These are phyloP conservation scores for Clathrospora elynae DNA, from an alignment of 2,329 filamentous ascomycete genomes.

Conservation along the genomic window DNA sequence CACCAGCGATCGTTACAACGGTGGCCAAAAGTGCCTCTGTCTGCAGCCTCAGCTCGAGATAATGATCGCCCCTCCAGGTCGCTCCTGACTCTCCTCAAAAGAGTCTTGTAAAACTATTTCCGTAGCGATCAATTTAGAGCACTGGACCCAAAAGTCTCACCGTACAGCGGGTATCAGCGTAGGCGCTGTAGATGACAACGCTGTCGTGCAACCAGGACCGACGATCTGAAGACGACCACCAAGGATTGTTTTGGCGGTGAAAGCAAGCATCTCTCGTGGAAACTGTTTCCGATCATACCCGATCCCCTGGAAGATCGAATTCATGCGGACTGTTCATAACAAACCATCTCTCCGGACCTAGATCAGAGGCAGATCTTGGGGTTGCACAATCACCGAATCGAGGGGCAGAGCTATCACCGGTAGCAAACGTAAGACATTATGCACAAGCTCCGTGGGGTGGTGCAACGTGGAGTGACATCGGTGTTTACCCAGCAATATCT, in stretches of 20 bases:
- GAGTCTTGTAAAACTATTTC: too few relatives aligned
- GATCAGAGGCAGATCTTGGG: conserved; percentile 6
- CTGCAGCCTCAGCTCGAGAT: conserved; percentile 12
- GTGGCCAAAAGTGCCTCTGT: conserved; percentile 5
- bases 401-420: conserved; percentile 11
- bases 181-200: conserved; percentile 1
- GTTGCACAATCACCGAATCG: conserved; percentile 10
- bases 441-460: too few relatives aligned
- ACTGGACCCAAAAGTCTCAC: too few relatives aligned
- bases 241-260: too few relatives aligned
- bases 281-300: too few relatives aligned
- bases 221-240: background rate
- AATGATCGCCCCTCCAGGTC: background rate
- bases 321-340: too few relatives aligned
- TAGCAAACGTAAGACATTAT: conserved; percentile 3
- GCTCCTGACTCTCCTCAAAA: conserved; percentile 3
- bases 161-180: background rate
- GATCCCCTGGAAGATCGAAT: too few relatives aligned
- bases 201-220: conserved; percentile 4
- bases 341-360: too few relatives aligned
- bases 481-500: conserved; percentile 13
- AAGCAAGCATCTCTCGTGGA: too few relatives aligned
- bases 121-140: too few relatives aligned
- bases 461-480: conserved; percentile 14
- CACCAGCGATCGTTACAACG: conserved; percentile 22